phyloP scores from a whole-genome alignment of 139 green algal species.

The Chlorella sorokiniana region DNA sequence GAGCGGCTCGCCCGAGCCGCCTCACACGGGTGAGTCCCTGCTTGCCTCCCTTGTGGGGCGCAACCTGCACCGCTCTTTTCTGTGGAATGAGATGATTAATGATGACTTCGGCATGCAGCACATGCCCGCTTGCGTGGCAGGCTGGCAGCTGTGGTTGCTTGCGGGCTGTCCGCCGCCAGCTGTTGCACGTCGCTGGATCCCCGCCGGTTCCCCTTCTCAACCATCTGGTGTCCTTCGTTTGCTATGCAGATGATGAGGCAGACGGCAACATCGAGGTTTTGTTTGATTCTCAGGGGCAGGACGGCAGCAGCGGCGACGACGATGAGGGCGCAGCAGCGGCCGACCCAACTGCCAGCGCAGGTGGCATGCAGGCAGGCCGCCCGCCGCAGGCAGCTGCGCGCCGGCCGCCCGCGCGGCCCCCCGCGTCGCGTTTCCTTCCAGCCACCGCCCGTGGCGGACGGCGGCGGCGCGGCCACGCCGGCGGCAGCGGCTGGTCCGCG shows the following conservation, averaged over 20 bases:
- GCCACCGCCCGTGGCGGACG: background rate
- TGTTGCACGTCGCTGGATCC: too few relatives aligned
- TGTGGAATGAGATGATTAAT: too few relatives aligned
- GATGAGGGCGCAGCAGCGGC: background rate
- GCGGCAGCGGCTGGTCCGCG: background rate
- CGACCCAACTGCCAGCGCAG: background rate
- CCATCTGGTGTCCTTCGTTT: background rate
- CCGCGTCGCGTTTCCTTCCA: constrained; percentile 13
- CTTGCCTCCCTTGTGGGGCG: background rate
- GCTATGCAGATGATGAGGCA: background rate
- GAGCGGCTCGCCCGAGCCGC: background rate
- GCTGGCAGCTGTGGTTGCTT: too few relatives aligned
- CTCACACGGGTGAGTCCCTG: too few relatives aligned
- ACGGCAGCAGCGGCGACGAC: background rate
- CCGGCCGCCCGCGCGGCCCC: background rate
- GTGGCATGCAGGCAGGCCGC: background rate
- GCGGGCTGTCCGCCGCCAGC: too few relatives aligned
- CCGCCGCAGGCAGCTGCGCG: background rate
- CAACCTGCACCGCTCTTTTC: too few relatives aligned
- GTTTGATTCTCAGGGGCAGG: background rate
- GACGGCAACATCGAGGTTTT: background rate
- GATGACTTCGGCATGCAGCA: too few relatives aligned
- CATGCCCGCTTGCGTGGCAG: too few relatives aligned
- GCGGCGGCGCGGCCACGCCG: background rate
- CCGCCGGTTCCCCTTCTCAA: background rate